A percentile compares a stretch with the other conserved stretches of the same genome.
Evolutionary conservation across 345 rosid species (phyloP).

Genomic region (Anacardium occidentale): DNA sequence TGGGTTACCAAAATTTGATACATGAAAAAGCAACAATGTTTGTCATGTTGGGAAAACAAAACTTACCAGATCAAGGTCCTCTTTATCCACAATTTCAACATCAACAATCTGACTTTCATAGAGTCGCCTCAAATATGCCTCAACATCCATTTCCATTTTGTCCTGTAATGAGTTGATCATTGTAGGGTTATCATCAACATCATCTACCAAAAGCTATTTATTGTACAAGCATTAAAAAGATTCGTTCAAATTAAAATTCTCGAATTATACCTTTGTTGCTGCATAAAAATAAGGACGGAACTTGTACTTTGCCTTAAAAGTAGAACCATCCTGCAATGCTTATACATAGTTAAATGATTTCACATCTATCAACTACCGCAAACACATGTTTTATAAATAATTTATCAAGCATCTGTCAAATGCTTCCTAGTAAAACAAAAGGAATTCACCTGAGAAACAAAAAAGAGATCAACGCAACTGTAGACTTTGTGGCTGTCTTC

Average conservation of each 20-base stretch:
- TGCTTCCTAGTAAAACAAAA: neutral
- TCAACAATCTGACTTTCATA: constrained; percentile 82
- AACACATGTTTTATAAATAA: constrained; percentile 4
- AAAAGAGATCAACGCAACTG: constrained; percentile 86
- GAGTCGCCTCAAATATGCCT: constrained; percentile 76
- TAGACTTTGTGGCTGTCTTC: constrained; percentile 54
- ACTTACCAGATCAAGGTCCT: constrained; percentile 93
- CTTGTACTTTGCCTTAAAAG: constrained; percentile 85
- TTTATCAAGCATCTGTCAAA: neutral
- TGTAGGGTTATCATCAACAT: constrained; percentile 3
- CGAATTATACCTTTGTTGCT: constrained; percentile 63
- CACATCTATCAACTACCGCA: neutral
- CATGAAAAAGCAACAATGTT: neutral
- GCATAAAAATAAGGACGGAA: constrained; percentile 90
- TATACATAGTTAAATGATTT: neutral
- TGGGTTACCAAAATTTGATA: neutral
- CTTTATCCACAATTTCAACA: constrained; percentile 69
- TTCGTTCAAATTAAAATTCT: neutral
- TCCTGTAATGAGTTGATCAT: constrained; percentile 38
- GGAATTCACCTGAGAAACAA: constrained; percentile 77
- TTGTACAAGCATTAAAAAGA: neutral
- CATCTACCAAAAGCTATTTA: neutral
- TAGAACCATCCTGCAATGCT: constrained; percentile 66
- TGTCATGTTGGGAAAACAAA: neutral
- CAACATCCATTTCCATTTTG: constrained; percentile 85